Base-by-base conservation (phyloP, 495 filamentous ascomycete species). In the Penicillium atrosanguineum region DNA sequence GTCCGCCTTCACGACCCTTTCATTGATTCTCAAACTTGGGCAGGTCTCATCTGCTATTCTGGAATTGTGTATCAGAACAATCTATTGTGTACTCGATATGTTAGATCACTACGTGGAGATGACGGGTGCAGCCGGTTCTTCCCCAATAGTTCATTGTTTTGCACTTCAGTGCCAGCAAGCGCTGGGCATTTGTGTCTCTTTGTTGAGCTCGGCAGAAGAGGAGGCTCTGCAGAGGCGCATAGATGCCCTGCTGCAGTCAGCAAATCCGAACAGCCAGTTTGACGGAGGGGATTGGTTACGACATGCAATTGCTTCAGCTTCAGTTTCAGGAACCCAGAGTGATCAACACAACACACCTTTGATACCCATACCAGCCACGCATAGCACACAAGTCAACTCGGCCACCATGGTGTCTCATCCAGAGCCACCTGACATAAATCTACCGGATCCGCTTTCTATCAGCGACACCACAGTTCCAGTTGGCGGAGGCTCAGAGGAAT, bases 91-190 rank as follows among this genome's bases (percentile, higher is more conserved):
- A 28, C 44, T 67, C 12, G 52, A 59, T 5, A 42, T 64, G 7
- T 29, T 68, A 20, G 55, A 62, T 23, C 46, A 54, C 39, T 65
- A 59, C 20, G 7, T 53, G 1, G 50, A 61, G n/a, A 53, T 52
- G 0, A 52, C 43, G 39, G 59, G 57, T 1, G 6, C 44, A 37
- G 23, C 31, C 9, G 49, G 40, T 8, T 23, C 37, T 6, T 61
- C 59, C 19, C 64, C 64, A n/a, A 29, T 68, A 7, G 28, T 55
- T 1, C 16, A 44, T 15, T 56, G 59, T 39, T 68, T 65, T 37
- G 54, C 56, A n/a, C 39, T 56, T n/a, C 62, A 65, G 38, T 52
- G 47, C 31, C 46, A 55, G 23, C 39, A 44, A 18, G 56, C n/a
- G 23, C 46, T 59, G 36, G 14, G 23, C 12, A 29, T 26, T 9